Conservation (phyloP, 2,329 filamentous ascomycete genomes). For the Nectriaceae sp. region DNA sequence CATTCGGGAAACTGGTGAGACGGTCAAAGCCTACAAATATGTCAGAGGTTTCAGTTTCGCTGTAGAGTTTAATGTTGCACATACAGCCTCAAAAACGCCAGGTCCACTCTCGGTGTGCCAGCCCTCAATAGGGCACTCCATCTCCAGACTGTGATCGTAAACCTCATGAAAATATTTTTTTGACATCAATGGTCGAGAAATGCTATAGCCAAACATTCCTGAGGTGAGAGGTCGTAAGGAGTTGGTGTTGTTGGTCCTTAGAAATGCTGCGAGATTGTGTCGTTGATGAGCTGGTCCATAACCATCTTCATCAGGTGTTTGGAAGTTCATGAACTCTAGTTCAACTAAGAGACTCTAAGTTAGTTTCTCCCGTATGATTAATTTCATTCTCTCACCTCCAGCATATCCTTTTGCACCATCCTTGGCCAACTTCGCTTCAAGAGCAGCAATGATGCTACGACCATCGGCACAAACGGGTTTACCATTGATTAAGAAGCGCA, state of each 20-base stretch:
- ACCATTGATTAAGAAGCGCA: slow-evolving; percentile 74
- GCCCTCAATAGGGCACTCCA: slow-evolving; percentile 73
- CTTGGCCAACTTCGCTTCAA: slow-evolving; percentile 60
- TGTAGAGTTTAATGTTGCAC: slow-evolving; percentile 41
- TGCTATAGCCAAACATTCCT: slow-evolving; percentile 82
- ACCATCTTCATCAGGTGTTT: slow-evolving; percentile 29
- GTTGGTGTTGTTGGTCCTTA: slow-evolving; percentile 64
- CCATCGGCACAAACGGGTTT: slow-evolving; percentile 72
- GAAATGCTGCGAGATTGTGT: slow-evolving; percentile 65
- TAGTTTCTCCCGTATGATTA: background rate
- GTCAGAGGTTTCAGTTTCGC: slow-evolving; percentile 49
- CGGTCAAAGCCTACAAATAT: slow-evolving; percentile 1
- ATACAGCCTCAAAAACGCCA: slow-evolving; percentile 41
- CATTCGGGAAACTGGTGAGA: slow-evolving; percentile 38
- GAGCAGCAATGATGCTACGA: slow-evolving; percentile 64
- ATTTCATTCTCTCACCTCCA: slow-evolving; percentile 57
- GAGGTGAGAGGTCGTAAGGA: slow-evolving; percentile 70
- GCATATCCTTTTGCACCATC: slow-evolving; percentile 72
- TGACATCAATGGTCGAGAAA: slow-evolving; percentile 74
- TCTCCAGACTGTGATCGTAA: slow-evolving; percentile 69
- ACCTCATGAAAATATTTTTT: slow-evolving; percentile 84
- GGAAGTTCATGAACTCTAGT: slow-evolving; percentile 66
- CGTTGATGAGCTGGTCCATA: slow-evolving; percentile 38
- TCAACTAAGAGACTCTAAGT: slow-evolving; percentile 55
- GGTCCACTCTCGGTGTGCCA: slow-evolving; percentile 86